phyloP scores from a whole-genome alignment of 768 basidiomycete genomes.

The Sporobolomyces phaffii region DNA sequence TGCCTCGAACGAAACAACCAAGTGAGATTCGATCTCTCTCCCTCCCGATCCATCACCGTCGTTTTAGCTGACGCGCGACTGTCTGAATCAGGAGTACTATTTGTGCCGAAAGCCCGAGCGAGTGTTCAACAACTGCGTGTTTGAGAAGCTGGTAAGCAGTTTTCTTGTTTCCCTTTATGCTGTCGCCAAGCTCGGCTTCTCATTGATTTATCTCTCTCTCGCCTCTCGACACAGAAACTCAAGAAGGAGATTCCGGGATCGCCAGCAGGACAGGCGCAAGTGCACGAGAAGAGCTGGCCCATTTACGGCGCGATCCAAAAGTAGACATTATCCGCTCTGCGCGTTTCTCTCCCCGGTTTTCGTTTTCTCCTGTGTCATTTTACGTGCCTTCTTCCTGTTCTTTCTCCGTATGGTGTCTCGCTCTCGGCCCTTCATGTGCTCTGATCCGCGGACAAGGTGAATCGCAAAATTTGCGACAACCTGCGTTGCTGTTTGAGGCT shows the following conservation, averaged over 20 bases:
- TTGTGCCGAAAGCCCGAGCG: constrained; percentile 83
- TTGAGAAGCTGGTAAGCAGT: constrained; percentile 70
- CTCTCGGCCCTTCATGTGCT: too few species aligned
- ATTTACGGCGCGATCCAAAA: constrained; percentile 80
- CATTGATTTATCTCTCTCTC: too few species aligned
- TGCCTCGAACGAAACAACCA: constrained; percentile 94
- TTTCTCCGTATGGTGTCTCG: too few species aligned
- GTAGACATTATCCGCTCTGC: constrained; percentile 47
- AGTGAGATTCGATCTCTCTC: constrained; percentile 51
- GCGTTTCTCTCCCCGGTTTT: neutral
- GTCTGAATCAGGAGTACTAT: constrained; percentile 68
- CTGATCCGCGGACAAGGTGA: too few species aligned
- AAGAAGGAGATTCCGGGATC: constrained; percentile 85
- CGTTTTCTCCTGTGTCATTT: neutral
- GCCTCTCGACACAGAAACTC: constrained; percentile 60
- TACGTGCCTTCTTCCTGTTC: too few species aligned
- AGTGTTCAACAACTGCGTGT: constrained; percentile 84
- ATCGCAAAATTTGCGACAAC: too few species aligned
- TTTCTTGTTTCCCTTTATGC: constrained; percentile 43
- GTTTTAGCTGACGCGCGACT: neutral
- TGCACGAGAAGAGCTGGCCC: constrained; percentile 77
- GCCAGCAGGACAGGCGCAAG: constrained; percentile 68
- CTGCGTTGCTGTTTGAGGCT: too few species aligned
- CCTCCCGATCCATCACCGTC: neutral
- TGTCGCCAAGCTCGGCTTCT: too few species aligned